A percentile compares a stretch with the other conserved stretches of the same genome.
Evolutionary conservation across 2,329 filamentous ascomycete genomes (phyloP).

Genomic region (Calonectria ilicicola): DNA sequence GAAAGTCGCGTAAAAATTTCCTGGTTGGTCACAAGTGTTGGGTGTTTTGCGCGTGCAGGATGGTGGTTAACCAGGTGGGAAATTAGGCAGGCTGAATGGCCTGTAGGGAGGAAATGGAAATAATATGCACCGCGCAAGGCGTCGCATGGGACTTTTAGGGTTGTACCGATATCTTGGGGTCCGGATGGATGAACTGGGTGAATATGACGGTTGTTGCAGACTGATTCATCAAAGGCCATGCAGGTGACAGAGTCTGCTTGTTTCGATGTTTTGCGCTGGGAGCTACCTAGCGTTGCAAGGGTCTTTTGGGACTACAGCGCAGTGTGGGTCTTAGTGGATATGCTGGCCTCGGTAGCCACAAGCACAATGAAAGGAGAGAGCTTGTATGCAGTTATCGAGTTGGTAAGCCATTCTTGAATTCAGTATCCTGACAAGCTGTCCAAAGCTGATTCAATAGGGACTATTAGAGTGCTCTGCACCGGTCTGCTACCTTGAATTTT

Average conservation of each 20-base stretch:
- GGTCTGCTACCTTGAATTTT: background rate
- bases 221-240: background rate
- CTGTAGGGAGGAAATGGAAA: background rate
- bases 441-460: slow-evolving; percentile 24
- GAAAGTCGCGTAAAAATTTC: slow-evolving; percentile 19
- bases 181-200: background rate
- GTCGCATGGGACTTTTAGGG: slow-evolving; percentile 19
- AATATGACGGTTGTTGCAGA: background rate
- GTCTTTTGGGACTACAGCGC: slow-evolving; percentile 3
- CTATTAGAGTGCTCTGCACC: slow-evolving; percentile 6
- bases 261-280: background rate
- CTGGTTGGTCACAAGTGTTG: slow-evolving; percentile 12
- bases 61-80: background rate
- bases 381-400: slow-evolving; percentile 38
- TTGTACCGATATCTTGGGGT: background rate
- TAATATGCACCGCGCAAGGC: background rate
- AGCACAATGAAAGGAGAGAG: slow-evolving; percentile 15
- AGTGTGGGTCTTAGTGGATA: background rate
- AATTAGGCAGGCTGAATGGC: slow-evolving; percentile 11
- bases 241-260: background rate
- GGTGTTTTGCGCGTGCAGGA: slow-evolving; percentile 19
- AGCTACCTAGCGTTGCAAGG: slow-evolving; percentile 1
- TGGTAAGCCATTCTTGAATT: background rate
- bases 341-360: slow-evolving; percentile 12
- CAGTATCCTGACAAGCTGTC: slow-evolving; percentile 40